phyloP scores from a whole-genome alignment of 768 basidiomycete species.

The Panaeolus papilionaceus region DNA sequence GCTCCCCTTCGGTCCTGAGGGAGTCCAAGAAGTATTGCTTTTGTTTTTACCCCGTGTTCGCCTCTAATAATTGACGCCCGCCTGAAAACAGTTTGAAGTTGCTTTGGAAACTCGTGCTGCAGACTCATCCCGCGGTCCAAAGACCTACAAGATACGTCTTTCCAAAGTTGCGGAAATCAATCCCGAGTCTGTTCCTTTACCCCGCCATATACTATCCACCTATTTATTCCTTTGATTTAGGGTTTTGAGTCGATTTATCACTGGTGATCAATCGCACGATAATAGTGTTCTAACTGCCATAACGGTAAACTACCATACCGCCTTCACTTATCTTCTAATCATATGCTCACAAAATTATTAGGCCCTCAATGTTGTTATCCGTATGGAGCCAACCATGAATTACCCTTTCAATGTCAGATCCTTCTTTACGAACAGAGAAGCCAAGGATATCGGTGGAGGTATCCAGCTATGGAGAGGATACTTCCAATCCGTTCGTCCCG shows the following conservation, averaged over 20 bases:
- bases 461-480: conserved; percentile 81
- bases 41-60: conserved; percentile 1
- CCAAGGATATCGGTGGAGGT: conserved; percentile 63
- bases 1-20: conserved; percentile 61
- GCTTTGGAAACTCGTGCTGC: conserved; percentile 47
- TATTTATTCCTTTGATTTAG: conserved; percentile 39
- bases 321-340: background rate
- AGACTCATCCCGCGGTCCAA: conserved; percentile 52
- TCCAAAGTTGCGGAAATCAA: conserved; percentile 57
- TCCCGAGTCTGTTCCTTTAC: conserved; percentile 33
- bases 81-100: conserved; percentile 62
- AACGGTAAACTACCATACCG: conserved; percentile 47
- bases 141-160: conserved; percentile 70
- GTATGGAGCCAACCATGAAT: conserved; percentile 74
- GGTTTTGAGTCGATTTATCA: conserved; percentile 65
- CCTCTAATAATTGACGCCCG: background rate
- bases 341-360: conserved; percentile 30
- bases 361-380: conserved; percentile 82
- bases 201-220: background rate
- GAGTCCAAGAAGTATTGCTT: conserved; percentile 54
- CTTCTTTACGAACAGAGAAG: conserved; percentile 72
- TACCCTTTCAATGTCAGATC: conserved; percentile 81
- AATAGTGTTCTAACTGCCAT: conserved; percentile 69
- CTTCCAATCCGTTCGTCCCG: conserved; percentile 81
- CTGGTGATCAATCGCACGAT: conserved; percentile 70